Evolutionary conservation across 768 basidiomycete genomes (phyloP), one percentile per base, ranked within the genome.

Genomic region (Artomyces pyxidatus): DNA sequence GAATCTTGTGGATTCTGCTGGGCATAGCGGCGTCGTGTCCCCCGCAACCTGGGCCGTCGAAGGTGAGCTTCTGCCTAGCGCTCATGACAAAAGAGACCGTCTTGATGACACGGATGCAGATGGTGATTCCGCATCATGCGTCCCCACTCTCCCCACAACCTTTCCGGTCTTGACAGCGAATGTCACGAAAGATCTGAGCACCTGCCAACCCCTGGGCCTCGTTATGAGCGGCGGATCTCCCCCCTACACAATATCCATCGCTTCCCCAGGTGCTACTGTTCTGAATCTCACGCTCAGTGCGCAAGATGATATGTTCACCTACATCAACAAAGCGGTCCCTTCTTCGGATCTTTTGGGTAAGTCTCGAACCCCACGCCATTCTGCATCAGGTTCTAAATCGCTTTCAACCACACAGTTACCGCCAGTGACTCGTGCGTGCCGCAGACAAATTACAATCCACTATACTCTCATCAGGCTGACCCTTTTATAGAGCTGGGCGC

Each of bases 201-300:
- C 74, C 11, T 78, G 75, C 54, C 56, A 72, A 29, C 70, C 71
- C 2, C 76, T 75, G 75, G 70, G 72, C 3, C 49, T 76, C 3
- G 65, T 60, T 2, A 65, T 77, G 40, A 67, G 59, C 10, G 75
- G 72, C 6, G 74, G 73, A 10, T 60, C 61, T 0, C 66, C 68
- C 28, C 78, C 76, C 0, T 76, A 76, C 59, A 68, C 54, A 12
- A 51, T 77, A 16, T 70, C 68, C 0, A 50, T 78, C 22, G 67
- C 66, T 27, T 62, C 66, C 6, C 45, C 67, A 27, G 62, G 65
- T 42, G 70, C 72, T 0, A 62, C 68, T 1, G 59, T 65, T 7
- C 73, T 69, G 16, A 73, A 74, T 52, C 65, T 71, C 26, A 69
- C 70, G 2, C 58, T 75, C 47, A 65, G 61, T 4, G 50, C 59